phyloP scores from a whole-genome alignment of 2,329 filamentous ascomycete species.

The Cadophora luteo-olivacea region DNA sequence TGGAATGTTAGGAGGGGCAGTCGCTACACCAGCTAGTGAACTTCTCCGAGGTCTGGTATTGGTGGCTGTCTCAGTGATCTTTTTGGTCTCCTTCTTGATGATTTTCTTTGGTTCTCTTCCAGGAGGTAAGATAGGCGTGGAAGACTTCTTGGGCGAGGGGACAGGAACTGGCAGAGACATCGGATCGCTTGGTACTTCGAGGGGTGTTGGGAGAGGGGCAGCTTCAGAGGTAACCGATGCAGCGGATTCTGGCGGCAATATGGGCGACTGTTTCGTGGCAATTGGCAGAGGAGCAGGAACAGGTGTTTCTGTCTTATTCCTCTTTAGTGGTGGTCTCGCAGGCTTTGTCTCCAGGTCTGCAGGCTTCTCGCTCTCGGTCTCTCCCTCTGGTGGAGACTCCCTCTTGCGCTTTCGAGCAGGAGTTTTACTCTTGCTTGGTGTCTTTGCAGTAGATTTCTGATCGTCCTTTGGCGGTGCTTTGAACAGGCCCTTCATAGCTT shows the following conservation, averaged over 20 bases:
- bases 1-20: constrained; percentile 29
- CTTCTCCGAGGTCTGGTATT: constrained; percentile 33
- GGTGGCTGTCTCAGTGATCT: constrained; percentile 25
- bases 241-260: constrained; percentile 32
- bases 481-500: constrained; percentile 52
- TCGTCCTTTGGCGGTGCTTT: constrained; percentile 33
- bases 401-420: constrained; percentile 44
- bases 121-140: constrained; percentile 45
- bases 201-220: constrained; percentile 23
- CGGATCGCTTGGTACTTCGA: constrained; percentile 29
- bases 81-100: constrained; percentile 36
- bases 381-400: constrained; percentile 34
- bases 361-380: constrained; percentile 33
- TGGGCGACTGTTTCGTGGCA: constrained; percentile 43
- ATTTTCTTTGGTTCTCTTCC: constrained; percentile 36
- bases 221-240: constrained; percentile 34
- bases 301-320: constrained; percentile 63
- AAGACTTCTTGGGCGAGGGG: constrained; percentile 43
- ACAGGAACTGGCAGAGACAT: constrained; percentile 26
- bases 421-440: constrained; percentile 25
- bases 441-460: constrained; percentile 26
- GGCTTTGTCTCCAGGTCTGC: constrained; percentile 31
- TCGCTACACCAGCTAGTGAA: constrained; percentile 29
- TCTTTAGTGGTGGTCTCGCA: constrained; percentile 53
- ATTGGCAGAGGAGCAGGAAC: constrained; percentile 53